phyloP scores from a whole-genome alignment of 306 rosid species.

The Vigna nakashimae region DNA sequence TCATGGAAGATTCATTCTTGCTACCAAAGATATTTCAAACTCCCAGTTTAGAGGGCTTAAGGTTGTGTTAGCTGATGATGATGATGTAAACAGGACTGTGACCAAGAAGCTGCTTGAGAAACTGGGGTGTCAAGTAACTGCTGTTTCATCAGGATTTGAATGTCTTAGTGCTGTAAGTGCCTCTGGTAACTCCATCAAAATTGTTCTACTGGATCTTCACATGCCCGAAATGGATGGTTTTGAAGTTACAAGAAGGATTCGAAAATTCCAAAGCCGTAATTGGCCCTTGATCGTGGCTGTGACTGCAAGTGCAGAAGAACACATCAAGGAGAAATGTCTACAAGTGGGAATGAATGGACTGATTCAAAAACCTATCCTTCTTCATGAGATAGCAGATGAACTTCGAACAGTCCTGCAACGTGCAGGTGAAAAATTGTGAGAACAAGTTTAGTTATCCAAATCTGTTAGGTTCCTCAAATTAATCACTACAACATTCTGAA shows the following conservation, averaged over 20 bases:
- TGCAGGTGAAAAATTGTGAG: constrained; percentile 61
- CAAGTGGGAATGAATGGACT: constrained; percentile 82
- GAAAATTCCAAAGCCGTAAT: constrained; percentile 61
- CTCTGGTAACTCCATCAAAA: constrained; percentile 51
- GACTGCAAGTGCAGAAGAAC: constrained; percentile 72
- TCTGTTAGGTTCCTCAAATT: constrained; percentile 31
- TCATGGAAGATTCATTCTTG: constrained; percentile 47
- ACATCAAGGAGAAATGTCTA: constrained; percentile 73
- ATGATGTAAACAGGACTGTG: constrained; percentile 69
- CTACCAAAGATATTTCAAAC: constrained; percentile 49
- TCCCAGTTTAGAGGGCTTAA: constrained; percentile 65
- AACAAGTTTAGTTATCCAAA: constrained; percentile 24
- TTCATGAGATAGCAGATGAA: constrained; percentile 70
- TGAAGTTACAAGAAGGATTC: constrained; percentile 70
- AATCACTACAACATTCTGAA: constrained; percentile 6
- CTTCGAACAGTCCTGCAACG: constrained; percentile 63
- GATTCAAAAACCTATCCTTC: constrained; percentile 72
- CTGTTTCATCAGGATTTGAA: constrained; percentile 78
- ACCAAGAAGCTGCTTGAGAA: constrained; percentile 85
- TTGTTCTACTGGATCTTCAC: constrained; percentile 76
- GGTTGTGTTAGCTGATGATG: constrained; percentile 73
- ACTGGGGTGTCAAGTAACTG: constrained; percentile 75
- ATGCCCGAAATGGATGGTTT: constrained; percentile 91
- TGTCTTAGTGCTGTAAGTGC: constrained; percentile 63
- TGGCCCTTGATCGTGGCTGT: constrained; percentile 83